Percentiles rank a stretch among this genome's conserved stretches.
Conservation (phyloP, 306 rosid species). For the Acacia crassicarpa region DNA sequence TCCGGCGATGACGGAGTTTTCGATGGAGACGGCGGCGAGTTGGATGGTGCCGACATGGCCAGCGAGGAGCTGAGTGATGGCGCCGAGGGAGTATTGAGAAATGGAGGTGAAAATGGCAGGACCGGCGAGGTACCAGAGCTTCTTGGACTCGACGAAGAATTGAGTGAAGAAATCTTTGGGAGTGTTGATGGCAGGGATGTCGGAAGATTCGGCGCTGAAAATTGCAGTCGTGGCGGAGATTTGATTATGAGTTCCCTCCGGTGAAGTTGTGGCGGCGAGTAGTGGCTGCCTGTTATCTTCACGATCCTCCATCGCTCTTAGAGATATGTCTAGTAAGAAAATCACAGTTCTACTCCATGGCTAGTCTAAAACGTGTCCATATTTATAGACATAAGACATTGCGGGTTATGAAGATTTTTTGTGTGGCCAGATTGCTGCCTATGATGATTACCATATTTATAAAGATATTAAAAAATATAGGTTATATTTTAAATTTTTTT, state of each 20-base stretch:
- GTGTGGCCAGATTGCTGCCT: no score
- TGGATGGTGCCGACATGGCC: slow-evolving; percentile 75
- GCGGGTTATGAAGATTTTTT: background rate
- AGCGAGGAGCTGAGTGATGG: slow-evolving; percentile 77
- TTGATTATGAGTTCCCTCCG: no score
- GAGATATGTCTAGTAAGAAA: background rate
- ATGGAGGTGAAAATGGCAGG: slow-evolving; percentile 86
- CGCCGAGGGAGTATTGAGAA: slow-evolving; percentile 89
- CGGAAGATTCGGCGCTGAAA: slow-evolving; percentile 52
- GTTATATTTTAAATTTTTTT: background rate
- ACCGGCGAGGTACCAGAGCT: slow-evolving; percentile 90
- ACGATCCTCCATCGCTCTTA: slow-evolving; percentile 15
- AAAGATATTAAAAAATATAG: background rate
- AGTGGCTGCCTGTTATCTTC: slow-evolving; percentile 21
- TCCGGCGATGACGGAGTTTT: slow-evolving; percentile 93
- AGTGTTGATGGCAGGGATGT: slow-evolving; percentile 58
- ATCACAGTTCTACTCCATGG: background rate
- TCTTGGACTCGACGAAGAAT: slow-evolving; percentile 60
- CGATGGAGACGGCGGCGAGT: slow-evolving; percentile 86
- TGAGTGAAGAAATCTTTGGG: slow-evolving; percentile 43
- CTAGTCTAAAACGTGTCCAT: background rate
- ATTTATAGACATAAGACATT: background rate
- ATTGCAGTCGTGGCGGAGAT: slow-evolving; percentile 21
- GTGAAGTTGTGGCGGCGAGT: slow-evolving; percentile 2
- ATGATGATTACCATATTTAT: background rate